Base-by-base conservation (phyloP, 345 rosid species). In the Rhizophora apiculata region DNA sequence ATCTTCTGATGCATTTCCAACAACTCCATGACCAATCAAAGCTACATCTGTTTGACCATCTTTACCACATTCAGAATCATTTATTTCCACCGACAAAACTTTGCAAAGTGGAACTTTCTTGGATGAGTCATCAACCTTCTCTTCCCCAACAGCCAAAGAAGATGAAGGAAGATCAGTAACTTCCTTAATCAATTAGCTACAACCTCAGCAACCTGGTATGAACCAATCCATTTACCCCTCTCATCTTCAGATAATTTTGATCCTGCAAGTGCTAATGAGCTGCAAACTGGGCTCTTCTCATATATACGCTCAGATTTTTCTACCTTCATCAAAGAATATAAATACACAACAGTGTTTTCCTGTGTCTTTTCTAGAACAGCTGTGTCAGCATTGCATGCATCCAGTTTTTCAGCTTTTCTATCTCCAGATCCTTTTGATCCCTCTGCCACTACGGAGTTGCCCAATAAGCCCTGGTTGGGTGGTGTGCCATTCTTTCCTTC, bases 381-480 rank as follows among this genome's bases (percentile, higher is more conserved):
- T 3, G 30, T 13, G 39, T 51, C 59, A n/a, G 22, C 58, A 27
- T 46, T n/a, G 3, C 54, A 48, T n/a, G 3, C 73, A 63, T 63
- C 65, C 54, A 57, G 61, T 48, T 53, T 63, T 39, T 62, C 51
- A 2, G 24, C 37, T 48, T 56, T 21, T 36, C 11, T 9, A 10
- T 39, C 46, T 9, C 16, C 64, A 65, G 62, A 64, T 8, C 29
- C 46, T 53, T 71, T 32, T 68, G 62, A 68, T 43, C 46, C 70
- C 31, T 60, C 64, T 39, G 58, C 8, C 46, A 9, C 24, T 9
- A 43, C 46, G 32, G 70, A 54, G 63, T 63, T 48, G 63, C 63
- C 48, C 36, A 8, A 11, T 36, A 60, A 58, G 60, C 6, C 71
- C 46, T 67, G 48, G 31, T 63, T 67, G 15, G 30, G 13, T 4